These are phyloP conservation scores for Rhizopogon vesiculosus DNA, from an alignment of 768 basidiomycete species.

Conservation along the genomic window DNA sequence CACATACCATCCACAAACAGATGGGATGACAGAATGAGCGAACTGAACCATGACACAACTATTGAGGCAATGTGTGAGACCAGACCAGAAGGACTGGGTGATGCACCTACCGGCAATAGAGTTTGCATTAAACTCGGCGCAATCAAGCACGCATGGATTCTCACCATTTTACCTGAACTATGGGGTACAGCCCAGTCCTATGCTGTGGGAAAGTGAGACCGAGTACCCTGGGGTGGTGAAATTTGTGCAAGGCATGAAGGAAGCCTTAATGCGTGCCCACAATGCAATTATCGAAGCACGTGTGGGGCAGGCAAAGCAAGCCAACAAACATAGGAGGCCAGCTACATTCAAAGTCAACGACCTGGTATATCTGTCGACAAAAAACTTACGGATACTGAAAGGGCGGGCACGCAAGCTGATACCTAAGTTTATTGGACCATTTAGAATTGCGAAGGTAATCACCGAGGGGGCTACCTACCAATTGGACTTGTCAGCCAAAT, in stretches of 20 bases:
- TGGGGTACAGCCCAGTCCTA: slow-evolving; percentile 10
- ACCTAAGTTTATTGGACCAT: no score
- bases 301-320: slow-evolving; percentile 6
- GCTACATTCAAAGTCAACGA: no score
- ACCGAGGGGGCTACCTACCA: no score
- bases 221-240: slow-evolving; percentile 12
- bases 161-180: slow-evolving; percentile 19
- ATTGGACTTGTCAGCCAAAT: no score
- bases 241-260: slow-evolving; percentile 20
- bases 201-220: slow-evolving; percentile 13
- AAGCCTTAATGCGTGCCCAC: slow-evolving; percentile 16
- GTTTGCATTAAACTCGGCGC: slow-evolving; percentile 17
- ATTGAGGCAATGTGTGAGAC: slow-evolving; percentile 15
- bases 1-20: slow-evolving; percentile 38
- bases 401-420: no score
- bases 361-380: no score
- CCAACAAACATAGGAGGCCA: neutral
- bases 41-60: slow-evolving; percentile 29
- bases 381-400: no score
- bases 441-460: no score
- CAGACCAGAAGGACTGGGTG: slow-evolving; percentile 24
- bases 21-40: slow-evolving; percentile 26
- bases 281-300: slow-evolving; percentile 14
- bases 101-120: slow-evolving; percentile 7
- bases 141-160: slow-evolving; percentile 8